phyloP scores from a whole-genome alignment of 345 rosid species.

The Streptanthus diversifolius region DNA sequence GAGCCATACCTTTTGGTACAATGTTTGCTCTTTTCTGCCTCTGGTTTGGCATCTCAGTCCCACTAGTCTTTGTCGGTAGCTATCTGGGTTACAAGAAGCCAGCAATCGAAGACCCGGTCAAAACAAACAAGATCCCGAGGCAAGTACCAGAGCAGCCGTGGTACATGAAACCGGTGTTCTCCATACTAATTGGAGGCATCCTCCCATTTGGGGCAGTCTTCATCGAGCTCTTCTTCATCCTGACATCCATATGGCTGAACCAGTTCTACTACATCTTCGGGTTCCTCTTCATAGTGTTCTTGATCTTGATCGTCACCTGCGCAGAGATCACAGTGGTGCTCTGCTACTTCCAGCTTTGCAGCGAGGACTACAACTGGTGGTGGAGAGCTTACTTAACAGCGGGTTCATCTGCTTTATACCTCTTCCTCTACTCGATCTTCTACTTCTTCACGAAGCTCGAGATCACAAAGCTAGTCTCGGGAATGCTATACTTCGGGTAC shows the following conservation, averaged over 20 bases:
- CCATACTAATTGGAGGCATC: constrained; percentile 90
- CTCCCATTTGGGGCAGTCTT: constrained; percentile 97
- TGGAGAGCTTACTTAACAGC: constrained; percentile 97
- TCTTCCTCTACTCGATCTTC: constrained; percentile 90
- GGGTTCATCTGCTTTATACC: constrained; percentile 92
- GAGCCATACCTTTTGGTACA: constrained; percentile 95
- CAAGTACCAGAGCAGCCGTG: constrained; percentile 95
- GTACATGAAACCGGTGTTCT: constrained; percentile 94
- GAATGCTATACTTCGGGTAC: constrained; percentile 89
- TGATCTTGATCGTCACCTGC: constrained; percentile 81
- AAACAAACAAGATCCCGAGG: constrained; percentile 93
- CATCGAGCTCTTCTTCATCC: constrained; percentile 93
- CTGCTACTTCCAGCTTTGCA: constrained; percentile 97
- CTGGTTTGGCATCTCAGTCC: constrained; percentile 98
- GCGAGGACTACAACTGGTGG: constrained; percentile 99
- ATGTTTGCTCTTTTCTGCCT: constrained; percentile 94
- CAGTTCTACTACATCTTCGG: constrained; percentile 99
- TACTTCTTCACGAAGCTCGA: constrained; percentile 96
- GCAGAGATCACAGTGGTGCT: constrained; percentile 93
- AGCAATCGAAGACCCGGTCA: constrained; percentile 83
- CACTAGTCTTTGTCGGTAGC: constrained; percentile 91
- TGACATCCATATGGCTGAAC: constrained; percentile 96
- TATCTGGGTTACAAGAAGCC: constrained; percentile 93
- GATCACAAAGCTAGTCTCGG: constrained; percentile 85
- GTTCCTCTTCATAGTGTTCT: constrained; percentile 90